Evolutionary conservation across 2,329 filamentous ascomycete genomes (phyloP), one percentile per base, ranked within the genome.

Genomic region (Dothideomycetes sp.): DNA sequence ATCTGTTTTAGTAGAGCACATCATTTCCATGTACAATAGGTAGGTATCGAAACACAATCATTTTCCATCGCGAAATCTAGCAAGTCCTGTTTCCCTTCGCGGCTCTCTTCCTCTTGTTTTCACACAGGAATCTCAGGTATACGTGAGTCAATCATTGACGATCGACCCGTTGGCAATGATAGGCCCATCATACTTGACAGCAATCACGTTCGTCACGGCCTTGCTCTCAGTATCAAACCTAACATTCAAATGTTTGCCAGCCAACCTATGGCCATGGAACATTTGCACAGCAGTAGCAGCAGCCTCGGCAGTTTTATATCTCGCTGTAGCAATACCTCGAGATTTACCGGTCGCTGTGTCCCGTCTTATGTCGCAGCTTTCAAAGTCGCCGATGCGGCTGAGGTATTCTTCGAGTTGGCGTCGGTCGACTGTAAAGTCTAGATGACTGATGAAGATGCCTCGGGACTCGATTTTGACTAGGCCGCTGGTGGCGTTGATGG

Each of bases 151-250:
- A n/a, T n/a, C n/a, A n/a, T n/a, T n/a, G n/a, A n/a, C n/a, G n/a
- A n/a, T n/a, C n/a, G 40, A 43, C 8, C 40, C 40, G 25, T 43
- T 43, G 20, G 40, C 40, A n/a, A 43, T 36, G 25, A 36, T 43
- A 17, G 33, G 40, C 12, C 33, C 33, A 4, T 17, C 32, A 6
- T 16, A 13, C 13, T 33, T 34, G 39, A 16, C 16, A 7, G 32
- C 24, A 22, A 20, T 34, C 4, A 18, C 9, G 12, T 32, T 11
- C 24, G 18, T 4, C 3, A 43, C 40, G 5, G 40, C 16, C 13
- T 43, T 33, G 16, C 23, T 41, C 5, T 41, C 37, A 2, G 30
- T 33, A 19, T 43, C 41, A 11, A 43, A 43, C 6, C 41, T 18
- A 9, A 43, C 41, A 15, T 15, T 37, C 10, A 43, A 8, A 15